Percentiles rank a stretch among this genome's conserved stretches.
Conservation (phyloP, 2,329 filamentous ascomycete species). For the Byssoonygena ceratinophila region DNA sequence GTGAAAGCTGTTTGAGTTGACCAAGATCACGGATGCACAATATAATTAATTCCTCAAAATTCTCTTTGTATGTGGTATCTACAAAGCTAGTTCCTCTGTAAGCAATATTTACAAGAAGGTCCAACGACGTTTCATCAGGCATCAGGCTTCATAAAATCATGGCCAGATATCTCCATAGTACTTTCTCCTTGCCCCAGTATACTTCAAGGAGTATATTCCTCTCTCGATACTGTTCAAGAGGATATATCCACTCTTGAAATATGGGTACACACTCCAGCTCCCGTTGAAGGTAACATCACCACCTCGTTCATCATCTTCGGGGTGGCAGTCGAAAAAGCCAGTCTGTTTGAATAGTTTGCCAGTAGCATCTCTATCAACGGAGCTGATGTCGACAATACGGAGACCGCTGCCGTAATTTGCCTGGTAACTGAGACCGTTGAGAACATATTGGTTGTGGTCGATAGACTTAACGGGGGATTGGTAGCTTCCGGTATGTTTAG, state of each 20-base stretch:
- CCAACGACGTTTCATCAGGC: background rate
- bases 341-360: constrained; percentile 40
- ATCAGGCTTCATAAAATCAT: background rate
- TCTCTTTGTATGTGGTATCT: background rate
- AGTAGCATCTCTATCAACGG: constrained; percentile 30
- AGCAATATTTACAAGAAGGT: constrained; percentile 10
- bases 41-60: background rate
- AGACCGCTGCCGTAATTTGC: constrained; percentile 45
- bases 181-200: constrained; percentile 11
- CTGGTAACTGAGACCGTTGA: constrained; percentile 40
- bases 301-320: constrained; percentile 40
- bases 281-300: constrained; percentile 36
- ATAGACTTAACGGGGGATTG: constrained; percentile 35
- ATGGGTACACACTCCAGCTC: constrained; percentile 43
- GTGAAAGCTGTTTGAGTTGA: no score
- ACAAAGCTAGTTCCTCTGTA: background rate
- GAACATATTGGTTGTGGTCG: constrained; percentile 44
- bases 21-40: no score
- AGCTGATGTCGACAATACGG: constrained; percentile 25
- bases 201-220: constrained; percentile 42
- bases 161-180: background rate
- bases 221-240: constrained; percentile 46
- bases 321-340: constrained; percentile 44
- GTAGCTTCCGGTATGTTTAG: constrained; percentile 38
- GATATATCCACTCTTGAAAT: constrained; percentile 42